Conservation (phyloP, 257 asterid species). For the Thymus quinquecostatus region DNA sequence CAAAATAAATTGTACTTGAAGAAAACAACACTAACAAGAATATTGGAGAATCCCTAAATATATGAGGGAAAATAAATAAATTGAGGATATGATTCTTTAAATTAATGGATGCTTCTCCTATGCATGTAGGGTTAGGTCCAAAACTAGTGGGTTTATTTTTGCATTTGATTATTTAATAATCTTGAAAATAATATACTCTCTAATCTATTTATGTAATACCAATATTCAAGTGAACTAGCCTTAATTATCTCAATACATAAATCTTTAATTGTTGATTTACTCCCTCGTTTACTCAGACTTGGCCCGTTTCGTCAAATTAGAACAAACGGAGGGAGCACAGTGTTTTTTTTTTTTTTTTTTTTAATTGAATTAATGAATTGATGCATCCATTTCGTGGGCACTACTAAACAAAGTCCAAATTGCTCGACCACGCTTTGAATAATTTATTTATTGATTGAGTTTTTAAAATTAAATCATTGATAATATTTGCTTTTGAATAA, state of each 20-base stretch:
- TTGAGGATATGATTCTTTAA: neutral
- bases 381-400: neutral
- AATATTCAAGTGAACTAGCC: neutral
- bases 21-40: conserved; percentile 10
- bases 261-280: neutral
- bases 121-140: neutral
- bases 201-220: neutral
- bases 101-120: conserved; percentile 16
- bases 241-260: neutral
- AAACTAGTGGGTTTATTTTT: neutral
- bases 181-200: neutral
- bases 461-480: no score
- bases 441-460: no score
- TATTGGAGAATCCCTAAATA: neutral
- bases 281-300: neutral
- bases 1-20: neutral
- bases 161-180: neutral
- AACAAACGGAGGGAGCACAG: no score
- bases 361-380: neutral
- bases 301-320: no score
- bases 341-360: neutral
- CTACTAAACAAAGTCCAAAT: conserved; percentile 1
- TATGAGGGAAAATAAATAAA: neutral
- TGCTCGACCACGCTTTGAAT: neutral
- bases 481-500: conserved; percentile 20